These are phyloP conservation scores for Cantharellus anzutake DNA, from an alignment of 768 basidiomycete genomes.

Conservation along the genomic window DNA sequence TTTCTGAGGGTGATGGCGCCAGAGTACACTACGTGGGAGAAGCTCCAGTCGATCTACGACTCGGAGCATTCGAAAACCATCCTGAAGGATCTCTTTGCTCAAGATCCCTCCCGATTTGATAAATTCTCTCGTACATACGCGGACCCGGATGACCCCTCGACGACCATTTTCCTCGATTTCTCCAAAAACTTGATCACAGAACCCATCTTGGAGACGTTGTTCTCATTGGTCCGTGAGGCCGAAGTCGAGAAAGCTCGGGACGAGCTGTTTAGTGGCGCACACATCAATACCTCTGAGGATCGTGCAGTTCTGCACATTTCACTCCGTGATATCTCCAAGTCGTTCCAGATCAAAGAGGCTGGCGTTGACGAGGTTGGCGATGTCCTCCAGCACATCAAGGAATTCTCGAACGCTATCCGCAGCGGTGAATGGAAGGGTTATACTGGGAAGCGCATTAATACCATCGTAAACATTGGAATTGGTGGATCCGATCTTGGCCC, in stretches of 20 bases:
- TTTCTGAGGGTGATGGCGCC: neutral
- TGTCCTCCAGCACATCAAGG: conserved; percentile 81
- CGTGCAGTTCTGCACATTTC: conserved; percentile 94
- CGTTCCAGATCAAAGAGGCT: conserved; percentile 60
- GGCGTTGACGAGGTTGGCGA: conserved; percentile 67
- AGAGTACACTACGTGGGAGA: conserved; percentile 86
- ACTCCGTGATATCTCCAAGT: conserved; percentile 45
- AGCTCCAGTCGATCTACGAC: conserved; percentile 72
- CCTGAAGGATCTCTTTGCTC: conserved; percentile 81
- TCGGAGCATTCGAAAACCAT: conserved; percentile 50
- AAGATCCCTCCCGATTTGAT: conserved; percentile 71
- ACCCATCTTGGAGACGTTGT: conserved; percentile 57
- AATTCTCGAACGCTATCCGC: conserved; percentile 70
- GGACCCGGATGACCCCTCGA: conserved; percentile 41
- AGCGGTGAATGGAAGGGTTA: conserved; percentile 91
- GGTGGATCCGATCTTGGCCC: conserved; percentile 96
- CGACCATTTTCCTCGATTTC: conserved; percentile 83
- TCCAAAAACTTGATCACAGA: conserved; percentile 91
- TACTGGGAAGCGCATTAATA: conserved; percentile 84
- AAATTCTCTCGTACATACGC: conserved; percentile 68
- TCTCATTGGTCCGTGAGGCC: conserved; percentile 72
- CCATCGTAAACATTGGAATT: conserved; percentile 97
- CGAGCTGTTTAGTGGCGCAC: conserved; percentile 87
- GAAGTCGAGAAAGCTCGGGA: conserved; percentile 68
- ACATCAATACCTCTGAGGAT: conserved; percentile 97